These are phyloP conservation scores for Teunomyces tritomae DNA, from an alignment of 805 yeast genomes.

Conservation along the genomic window DNA sequence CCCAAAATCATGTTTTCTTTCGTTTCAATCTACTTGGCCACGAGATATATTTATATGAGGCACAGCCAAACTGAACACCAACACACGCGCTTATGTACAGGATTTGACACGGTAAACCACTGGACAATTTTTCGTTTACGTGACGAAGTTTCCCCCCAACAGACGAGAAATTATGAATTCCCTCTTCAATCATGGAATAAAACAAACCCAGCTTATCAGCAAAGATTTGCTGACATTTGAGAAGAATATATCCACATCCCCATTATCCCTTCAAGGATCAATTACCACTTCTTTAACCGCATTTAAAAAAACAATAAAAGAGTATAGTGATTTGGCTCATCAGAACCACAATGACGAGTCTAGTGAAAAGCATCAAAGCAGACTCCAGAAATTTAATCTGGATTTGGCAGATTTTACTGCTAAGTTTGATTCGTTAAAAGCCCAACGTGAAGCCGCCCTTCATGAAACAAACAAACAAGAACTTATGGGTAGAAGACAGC, in stretches of 20 bases:
- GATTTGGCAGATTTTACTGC: constrained; percentile 46
- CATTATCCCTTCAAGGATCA: constrained; percentile 72
- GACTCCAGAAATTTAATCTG: constrained; percentile 56
- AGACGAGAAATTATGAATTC: constrained; percentile 53
- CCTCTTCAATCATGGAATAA: constrained; percentile 83
- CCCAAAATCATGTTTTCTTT: no score
- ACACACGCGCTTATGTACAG: background rate
- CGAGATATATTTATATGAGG: background rate
- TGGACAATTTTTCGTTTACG: constrained; percentile 3
- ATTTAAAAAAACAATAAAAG: constrained; percentile 71
- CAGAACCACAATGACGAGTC: constrained; percentile 58
- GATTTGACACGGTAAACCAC: background rate
- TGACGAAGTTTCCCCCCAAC: background rate
- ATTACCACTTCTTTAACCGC: constrained; percentile 78
- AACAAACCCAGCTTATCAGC: constrained; percentile 72
- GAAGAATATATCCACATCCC: constrained; percentile 62
- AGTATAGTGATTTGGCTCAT: constrained; percentile 54
- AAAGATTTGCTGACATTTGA: constrained; percentile 70
- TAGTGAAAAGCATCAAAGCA: constrained; percentile 47
- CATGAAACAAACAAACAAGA: constrained; percentile 50
- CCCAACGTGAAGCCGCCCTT: constrained; percentile 51
- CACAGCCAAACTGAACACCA: background rate
- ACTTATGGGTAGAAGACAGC: constrained; percentile 50
- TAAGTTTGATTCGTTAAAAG: constrained; percentile 54
- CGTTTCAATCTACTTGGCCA: background rate